These are phyloP conservation scores for Naganishia cerealis DNA, from an alignment of 1,284 basidiomycete genomes.

Conservation along the genomic window DNA sequence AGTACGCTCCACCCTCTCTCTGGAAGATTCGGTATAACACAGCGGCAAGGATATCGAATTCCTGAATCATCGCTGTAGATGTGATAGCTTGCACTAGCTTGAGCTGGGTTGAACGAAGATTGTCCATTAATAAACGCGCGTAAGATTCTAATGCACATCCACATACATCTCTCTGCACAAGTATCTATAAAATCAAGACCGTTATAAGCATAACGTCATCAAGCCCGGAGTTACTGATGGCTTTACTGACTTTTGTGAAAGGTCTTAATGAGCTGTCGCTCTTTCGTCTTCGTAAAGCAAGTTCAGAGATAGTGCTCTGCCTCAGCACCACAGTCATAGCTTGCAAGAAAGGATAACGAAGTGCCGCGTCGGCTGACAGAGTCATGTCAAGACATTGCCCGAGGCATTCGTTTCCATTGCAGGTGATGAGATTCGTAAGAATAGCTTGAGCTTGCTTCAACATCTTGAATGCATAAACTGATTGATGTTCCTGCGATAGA, in stretches of 20 bases:
- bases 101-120: background rate
- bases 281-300: slow-evolving; percentile 4
- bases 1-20: slow-evolving; percentile 67
- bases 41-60: slow-evolving; percentile 75
- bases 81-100: slow-evolving; percentile 28
- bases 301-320: slow-evolving; percentile 15
- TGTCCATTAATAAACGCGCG: background rate
- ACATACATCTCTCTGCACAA: slow-evolving; percentile 29
- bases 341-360: slow-evolving; percentile 25
- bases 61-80: slow-evolving; percentile 54
- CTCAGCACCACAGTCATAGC: slow-evolving; percentile 23
- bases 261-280: slow-evolving; percentile 19
- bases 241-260: slow-evolving; percentile 24
- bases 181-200: background rate
- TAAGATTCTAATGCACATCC: background rate
- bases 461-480: slow-evolving; percentile 22
- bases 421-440: slow-evolving; percentile 24
- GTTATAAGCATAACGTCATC: background rate
- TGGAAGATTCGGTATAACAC: slow-evolving; percentile 86
- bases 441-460: slow-evolving; percentile 21
- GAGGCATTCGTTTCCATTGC: slow-evolving; percentile 17
- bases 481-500: slow-evolving; percentile 13
- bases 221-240: background rate
- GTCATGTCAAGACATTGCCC: slow-evolving; percentile 26
- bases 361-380: slow-evolving; percentile 2